A percentile compares a stretch with the other conserved stretches of the same genome.
phyloP scores from a whole-genome alignment of 2,329 filamentous ascomycete species.

The Pyricularia grisea region DNA sequence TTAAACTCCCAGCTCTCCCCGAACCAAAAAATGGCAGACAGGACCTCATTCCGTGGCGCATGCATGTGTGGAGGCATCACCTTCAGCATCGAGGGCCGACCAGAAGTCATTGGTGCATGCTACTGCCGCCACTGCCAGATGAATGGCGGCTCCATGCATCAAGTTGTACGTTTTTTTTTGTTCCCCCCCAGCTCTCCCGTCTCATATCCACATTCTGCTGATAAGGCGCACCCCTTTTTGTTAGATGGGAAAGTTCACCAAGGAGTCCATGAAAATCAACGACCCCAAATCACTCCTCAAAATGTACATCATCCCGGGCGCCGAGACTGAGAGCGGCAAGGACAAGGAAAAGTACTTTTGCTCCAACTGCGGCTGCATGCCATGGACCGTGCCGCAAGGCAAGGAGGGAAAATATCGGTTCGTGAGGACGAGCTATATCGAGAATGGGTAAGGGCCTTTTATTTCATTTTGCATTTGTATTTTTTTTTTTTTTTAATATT shows the following conservation, averaged over 20 bases:
- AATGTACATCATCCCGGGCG: slow-evolving; percentile 11
- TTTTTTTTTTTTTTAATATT: not conserved
- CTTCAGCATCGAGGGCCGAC: slow-evolving; percentile 10
- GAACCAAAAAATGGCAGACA: not conserved
- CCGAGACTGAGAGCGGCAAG: slow-evolving; percentile 10
- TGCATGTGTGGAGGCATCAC: slow-evolving; percentile 13
- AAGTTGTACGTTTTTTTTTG: slow-evolving; percentile 8
- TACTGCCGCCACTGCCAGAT: slow-evolving; percentile 13
- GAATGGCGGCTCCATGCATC: slow-evolving; percentile 10
- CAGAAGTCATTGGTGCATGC: slow-evolving; percentile 11
- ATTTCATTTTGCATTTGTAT: not conserved
- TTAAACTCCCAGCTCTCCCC: not conserved
- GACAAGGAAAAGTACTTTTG: slow-evolving; percentile 14
- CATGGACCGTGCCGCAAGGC: slow-evolving; percentile 12
- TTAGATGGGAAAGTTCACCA: slow-evolving; percentile 12
- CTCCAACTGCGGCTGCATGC: slow-evolving; percentile 12
- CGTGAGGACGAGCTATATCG: slow-evolving; percentile 12
- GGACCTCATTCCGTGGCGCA: slow-evolving; percentile 6
- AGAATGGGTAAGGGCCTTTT: slow-evolving; percentile 8
- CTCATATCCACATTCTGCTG: too few species aligned
- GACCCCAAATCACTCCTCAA: slow-evolving; percentile 11
- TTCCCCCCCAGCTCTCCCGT: not conserved
- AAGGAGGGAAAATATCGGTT: slow-evolving; percentile 10
- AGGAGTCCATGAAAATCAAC: slow-evolving; percentile 11
- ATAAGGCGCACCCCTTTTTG: not conserved